Conservation (phyloP, 169 alveolate genomes). For the Besnoitia besnoiti region DNA sequence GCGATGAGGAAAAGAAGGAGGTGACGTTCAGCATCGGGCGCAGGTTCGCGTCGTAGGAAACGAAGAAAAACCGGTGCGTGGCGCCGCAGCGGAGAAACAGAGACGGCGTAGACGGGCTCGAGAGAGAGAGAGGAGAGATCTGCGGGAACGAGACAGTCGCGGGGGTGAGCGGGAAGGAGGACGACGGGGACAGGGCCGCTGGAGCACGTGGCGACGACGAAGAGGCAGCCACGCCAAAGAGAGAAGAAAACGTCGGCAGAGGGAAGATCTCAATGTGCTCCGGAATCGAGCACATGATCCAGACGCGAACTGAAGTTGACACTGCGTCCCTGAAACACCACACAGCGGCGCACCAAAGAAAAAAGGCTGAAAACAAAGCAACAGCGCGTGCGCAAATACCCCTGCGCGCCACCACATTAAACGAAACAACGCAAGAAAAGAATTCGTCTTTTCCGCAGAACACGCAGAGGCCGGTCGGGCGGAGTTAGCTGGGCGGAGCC, state of each 20-base stretch:
- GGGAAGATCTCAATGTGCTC: background rate
- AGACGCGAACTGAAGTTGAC: background rate
- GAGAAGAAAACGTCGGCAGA: background rate
- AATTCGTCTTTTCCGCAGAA: too few relatives aligned
- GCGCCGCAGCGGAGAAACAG: slow-evolving; percentile 10
- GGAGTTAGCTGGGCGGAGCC: too few relatives aligned
- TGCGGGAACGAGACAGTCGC: background rate
- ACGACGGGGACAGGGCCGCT: background rate
- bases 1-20: background rate
- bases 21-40: slow-evolving; percentile 13
- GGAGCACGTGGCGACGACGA: background rate
- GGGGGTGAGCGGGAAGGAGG: background rate
- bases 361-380: background rate
- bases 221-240: background rate
- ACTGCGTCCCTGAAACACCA: background rate
- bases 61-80: background rate
- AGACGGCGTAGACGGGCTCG: background rate
- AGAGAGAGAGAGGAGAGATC: background rate
- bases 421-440: too few relatives aligned
- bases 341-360: background rate
- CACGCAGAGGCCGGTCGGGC: too few relatives aligned
- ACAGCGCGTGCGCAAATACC: background rate
- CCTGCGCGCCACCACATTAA: too few relatives aligned
- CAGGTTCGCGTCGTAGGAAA: background rate
- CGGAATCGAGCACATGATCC: background rate